These are phyloP conservation scores for Coleophoma cylindrospora DNA, from an alignment of 2,329 filamentous ascomycete genomes.

Conservation along the genomic window DNA sequence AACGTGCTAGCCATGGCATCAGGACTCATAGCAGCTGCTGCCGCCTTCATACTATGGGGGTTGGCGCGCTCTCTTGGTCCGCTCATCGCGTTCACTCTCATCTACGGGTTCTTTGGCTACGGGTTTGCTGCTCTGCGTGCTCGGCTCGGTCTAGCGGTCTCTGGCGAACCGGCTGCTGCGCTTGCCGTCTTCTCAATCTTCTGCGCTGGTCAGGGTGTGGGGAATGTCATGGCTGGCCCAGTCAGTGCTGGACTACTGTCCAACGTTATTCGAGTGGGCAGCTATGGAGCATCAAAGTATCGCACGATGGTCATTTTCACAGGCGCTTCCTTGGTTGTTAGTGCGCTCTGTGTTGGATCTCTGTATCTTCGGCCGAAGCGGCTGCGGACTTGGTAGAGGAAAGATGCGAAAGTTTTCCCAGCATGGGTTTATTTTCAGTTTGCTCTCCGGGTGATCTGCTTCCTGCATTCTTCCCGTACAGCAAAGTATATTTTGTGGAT, in stretches of 20 bases:
- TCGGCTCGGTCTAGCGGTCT: constrained; percentile 27
- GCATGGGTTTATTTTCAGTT: no score
- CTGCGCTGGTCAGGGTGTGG: constrained; percentile 26
- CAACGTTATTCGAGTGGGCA: not conserved
- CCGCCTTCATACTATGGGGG: constrained; percentile 48
- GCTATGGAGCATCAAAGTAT: constrained; percentile 16
- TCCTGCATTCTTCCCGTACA: no score
- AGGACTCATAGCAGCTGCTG: constrained; percentile 37
- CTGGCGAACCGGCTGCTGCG: constrained; percentile 21
- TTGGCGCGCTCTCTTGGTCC: constrained; percentile 36
- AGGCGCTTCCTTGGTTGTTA: constrained; percentile 13
- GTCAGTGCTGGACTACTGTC: constrained; percentile 23
- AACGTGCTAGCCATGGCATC: constrained; percentile 35
- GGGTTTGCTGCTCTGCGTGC: constrained; percentile 45
- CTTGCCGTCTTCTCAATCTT: constrained; percentile 24
- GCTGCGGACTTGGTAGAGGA: not conserved
- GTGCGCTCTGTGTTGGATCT: constrained; percentile 8
- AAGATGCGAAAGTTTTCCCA: no score
- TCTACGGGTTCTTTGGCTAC: constrained; percentile 51
- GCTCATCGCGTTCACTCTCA: constrained; percentile 42
- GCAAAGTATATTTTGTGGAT: no score
- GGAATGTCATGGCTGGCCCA: constrained; percentile 26
- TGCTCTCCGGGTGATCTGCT: no score
- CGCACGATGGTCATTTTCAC: constrained; percentile 17
- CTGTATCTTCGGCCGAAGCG: constrained; percentile 6